phyloP scores from a whole-genome alignment of 2,329 filamentous ascomycete genomes.

The Colletotrichum sojae region DNA sequence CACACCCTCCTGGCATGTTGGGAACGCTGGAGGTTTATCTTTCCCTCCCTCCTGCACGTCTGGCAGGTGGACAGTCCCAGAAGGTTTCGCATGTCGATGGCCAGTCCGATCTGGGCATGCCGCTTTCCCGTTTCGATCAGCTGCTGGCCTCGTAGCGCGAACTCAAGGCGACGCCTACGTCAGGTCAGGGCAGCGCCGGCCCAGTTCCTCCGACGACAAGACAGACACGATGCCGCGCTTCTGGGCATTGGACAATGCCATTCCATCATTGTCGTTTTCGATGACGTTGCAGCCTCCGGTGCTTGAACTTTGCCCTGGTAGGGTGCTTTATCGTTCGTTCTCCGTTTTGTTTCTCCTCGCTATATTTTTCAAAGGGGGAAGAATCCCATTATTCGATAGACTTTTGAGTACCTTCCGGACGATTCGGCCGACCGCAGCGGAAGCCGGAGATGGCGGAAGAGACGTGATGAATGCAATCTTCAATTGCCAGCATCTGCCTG shows the following conservation, averaged over 20 bases:
- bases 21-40: too few species aligned
- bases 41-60: conserved; percentile 27
- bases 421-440: not conserved
- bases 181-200: conserved; percentile 37
- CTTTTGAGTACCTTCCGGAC: not conserved
- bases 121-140: conserved; percentile 19
- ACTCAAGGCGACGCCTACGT: conserved; percentile 25
- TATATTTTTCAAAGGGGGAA: too few species aligned
- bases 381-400: not conserved
- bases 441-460: not conserved
- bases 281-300: too few species aligned
- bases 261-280: not conserved
- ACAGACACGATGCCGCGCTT: conserved; percentile 3
- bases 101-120: conserved; percentile 24
- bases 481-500: not conserved
- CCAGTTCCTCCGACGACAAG: not conserved
- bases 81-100: conserved; percentile 21
- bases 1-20: too few species aligned
- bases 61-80: conserved; percentile 20
- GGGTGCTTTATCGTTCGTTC: too few species aligned
- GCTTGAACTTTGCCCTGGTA: too few species aligned
- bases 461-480: not conserved
- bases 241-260: conserved; percentile 20
- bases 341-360: too few species aligned
- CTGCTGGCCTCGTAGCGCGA: conserved; percentile 4